A percentile compares a stretch with the other conserved stretches of the same genome.
Conservation (phyloP, 768 basidiomycete species). For the Hypholoma fasciculare region DNA sequence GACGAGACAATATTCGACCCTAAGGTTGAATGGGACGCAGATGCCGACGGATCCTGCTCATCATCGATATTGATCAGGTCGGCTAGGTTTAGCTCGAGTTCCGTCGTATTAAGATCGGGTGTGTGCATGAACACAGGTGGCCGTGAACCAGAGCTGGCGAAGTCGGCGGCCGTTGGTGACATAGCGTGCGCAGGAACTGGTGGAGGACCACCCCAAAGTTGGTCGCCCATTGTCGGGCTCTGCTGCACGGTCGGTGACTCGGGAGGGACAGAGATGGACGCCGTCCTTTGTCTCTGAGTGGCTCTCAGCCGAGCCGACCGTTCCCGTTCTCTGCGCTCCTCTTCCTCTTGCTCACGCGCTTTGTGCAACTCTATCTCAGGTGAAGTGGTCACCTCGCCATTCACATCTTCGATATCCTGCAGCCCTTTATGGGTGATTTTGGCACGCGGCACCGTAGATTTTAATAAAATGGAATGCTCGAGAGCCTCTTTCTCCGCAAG, state of each 20-base stretch:
- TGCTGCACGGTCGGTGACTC: slow-evolving; percentile 63
- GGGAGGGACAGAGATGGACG: slow-evolving; percentile 67
- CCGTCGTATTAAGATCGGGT: slow-evolving; percentile 37
- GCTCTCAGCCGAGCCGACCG: slow-evolving; percentile 61
- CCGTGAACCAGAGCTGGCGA: slow-evolving; percentile 8
- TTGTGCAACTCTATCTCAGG: slow-evolving; percentile 59
- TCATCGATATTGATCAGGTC: slow-evolving; percentile 82
- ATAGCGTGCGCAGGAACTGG: slow-evolving; percentile 51
- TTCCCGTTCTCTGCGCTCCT: slow-evolving; percentile 71
- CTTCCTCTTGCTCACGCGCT: slow-evolving; percentile 65
- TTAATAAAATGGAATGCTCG: slow-evolving; percentile 82
- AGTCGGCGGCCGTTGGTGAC: slow-evolving; percentile 22
- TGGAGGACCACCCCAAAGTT: slow-evolving; percentile 62
- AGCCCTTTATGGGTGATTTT: slow-evolving; percentile 94
- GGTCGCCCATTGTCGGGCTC: slow-evolving; percentile 29
- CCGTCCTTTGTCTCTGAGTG: slow-evolving; percentile 47
- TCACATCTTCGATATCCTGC: slow-evolving; percentile 84
- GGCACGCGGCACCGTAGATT: slow-evolving; percentile 61
- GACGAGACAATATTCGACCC: slow-evolving; percentile 13
- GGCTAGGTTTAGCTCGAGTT: slow-evolving; percentile 70
- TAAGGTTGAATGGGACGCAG: slow-evolving; percentile 8
- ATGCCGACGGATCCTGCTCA: slow-evolving; percentile 30
- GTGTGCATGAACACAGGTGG: slow-evolving; percentile 31
- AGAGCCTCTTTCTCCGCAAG: slow-evolving; percentile 81
- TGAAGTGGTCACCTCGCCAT: slow-evolving; percentile 40